Conservation (phyloP, 1,139 yeast species). For the Hanseniaspora sp. region DNA sequence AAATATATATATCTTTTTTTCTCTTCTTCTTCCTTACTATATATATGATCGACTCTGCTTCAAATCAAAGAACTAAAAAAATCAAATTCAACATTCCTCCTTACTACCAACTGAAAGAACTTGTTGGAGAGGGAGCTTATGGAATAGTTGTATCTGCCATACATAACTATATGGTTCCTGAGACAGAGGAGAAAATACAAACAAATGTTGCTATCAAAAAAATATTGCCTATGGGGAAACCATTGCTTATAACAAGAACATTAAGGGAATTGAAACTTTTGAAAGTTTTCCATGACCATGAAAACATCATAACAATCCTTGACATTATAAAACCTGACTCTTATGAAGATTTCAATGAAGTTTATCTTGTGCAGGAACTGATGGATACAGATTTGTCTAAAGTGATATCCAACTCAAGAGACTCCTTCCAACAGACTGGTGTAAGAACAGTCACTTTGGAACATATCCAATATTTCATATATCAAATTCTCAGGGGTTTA, state of each 20-base stretch:
- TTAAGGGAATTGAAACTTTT: slow-evolving; percentile 77
- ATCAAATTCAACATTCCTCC: slow-evolving; percentile 79
- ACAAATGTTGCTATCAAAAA: slow-evolving; percentile 84
- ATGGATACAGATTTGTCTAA: slow-evolving; percentile 61
- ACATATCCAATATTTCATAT: slow-evolving; percentile 57
- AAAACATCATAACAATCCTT: slow-evolving; percentile 83
- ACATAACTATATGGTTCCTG: slow-evolving; percentile 54
- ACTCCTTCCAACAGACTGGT: slow-evolving; percentile 11
- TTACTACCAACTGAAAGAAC: slow-evolving; percentile 71
- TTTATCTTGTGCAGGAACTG: slow-evolving; percentile 57
- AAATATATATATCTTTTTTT: too few species aligned
- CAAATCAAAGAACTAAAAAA: slow-evolving; percentile 13
- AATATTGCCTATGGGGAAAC: slow-evolving; percentile 79
- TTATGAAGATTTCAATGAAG: slow-evolving; percentile 57
- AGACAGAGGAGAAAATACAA: slow-evolving; percentile 41
- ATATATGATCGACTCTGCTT: neutral
- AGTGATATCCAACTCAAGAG: slow-evolving; percentile 34
- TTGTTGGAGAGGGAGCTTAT: slow-evolving; percentile 94
- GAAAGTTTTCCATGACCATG: slow-evolving; percentile 80
- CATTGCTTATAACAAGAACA: slow-evolving; percentile 78
- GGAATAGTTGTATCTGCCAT: slow-evolving; percentile 91
- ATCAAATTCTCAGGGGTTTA: slow-evolving; percentile 37
- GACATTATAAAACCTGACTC: slow-evolving; percentile 73
- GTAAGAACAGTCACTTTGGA: slow-evolving; percentile 37
- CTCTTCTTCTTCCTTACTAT: too few species aligned